A percentile compares a stretch with the other conserved stretches of the same genome.
These are phyloP conservation scores for Floccularia luteovirens DNA, from an alignment of 768 basidiomycete species.

Conservation along the genomic window DNA sequence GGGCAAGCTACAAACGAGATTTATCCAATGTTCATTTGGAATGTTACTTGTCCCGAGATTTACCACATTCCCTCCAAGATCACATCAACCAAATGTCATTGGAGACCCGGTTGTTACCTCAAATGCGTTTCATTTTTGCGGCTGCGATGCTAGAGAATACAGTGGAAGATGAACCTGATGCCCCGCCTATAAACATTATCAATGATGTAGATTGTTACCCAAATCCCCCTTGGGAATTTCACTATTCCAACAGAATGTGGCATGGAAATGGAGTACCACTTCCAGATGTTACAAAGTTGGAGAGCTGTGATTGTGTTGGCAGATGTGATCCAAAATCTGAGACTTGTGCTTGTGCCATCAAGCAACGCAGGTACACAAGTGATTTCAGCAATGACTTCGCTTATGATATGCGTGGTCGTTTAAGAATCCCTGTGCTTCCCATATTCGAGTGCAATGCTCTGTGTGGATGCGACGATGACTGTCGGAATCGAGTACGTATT, in stretches of 20 bases:
- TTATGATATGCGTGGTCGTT: conserved; percentile 54
- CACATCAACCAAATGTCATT: conserved; percentile 47
- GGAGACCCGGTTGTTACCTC: conserved; percentile 28
- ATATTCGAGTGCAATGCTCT: conserved; percentile 84
- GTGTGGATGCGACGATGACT: conserved; percentile 77
- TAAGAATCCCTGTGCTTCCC: conserved; percentile 46
- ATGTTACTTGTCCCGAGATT: conserved; percentile 32
- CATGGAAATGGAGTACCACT: conserved; percentile 60
- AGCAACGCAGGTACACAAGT: conserved; percentile 38
- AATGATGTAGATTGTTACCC: conserved; percentile 64
- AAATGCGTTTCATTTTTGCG: conserved; percentile 51
- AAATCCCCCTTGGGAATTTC: conserved; percentile 80
- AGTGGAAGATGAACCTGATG: conserved; percentile 55
- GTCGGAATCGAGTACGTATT: conserved; percentile 65
- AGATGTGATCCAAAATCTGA: conserved; percentile 68
- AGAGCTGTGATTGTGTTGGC: conserved; percentile 72
- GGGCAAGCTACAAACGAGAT: conserved; percentile 26
- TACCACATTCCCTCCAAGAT: conserved; percentile 63
- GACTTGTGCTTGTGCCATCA: conserved; percentile 61
- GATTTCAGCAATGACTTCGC: conserved; percentile 43
- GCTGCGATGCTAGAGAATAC: conserved; percentile 61
- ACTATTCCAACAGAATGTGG: conserved; percentile 81
- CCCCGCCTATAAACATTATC: conserved; percentile 59
- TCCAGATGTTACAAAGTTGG: conserved; percentile 48
- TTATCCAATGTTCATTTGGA: conserved; percentile 23